These are phyloP conservation scores for Lodderomyces theae DNA, from an alignment of 1,139 yeast genomes.

Conservation along the genomic window DNA sequence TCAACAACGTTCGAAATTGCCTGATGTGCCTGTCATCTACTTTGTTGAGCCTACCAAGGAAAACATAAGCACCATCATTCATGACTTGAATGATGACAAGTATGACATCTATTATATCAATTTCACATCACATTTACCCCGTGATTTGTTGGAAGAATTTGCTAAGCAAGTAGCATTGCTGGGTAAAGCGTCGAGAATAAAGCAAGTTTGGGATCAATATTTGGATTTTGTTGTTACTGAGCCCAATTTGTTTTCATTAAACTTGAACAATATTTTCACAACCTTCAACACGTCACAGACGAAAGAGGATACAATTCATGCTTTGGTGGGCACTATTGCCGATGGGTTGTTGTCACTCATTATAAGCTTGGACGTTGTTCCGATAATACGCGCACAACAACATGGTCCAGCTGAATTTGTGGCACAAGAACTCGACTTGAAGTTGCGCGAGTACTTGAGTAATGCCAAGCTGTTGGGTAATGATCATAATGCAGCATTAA, in stretches of 20 bases:
- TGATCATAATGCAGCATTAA: constrained; percentile 36
- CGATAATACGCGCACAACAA: constrained; percentile 85
- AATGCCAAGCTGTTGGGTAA: constrained; percentile 47
- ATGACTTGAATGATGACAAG: constrained; percentile 69
- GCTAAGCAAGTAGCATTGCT: constrained; percentile 77
- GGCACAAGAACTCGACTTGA: constrained; percentile 80
- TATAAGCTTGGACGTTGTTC: constrained; percentile 74
- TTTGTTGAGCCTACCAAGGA: constrained; percentile 84
- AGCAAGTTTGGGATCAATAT: constrained; percentile 92
- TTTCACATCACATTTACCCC: constrained; percentile 74
- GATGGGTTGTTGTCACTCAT: constrained; percentile 77
- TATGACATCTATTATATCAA: constrained; percentile 82
- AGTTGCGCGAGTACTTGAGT: constrained; percentile 77
- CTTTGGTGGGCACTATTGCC: constrained; percentile 66
- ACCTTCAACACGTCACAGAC: constrained; percentile 68
- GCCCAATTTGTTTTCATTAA: constrained; percentile 83
- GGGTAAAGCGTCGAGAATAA: constrained; percentile 66
- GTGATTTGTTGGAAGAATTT: constrained; percentile 81
- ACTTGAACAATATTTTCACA: constrained; percentile 62
- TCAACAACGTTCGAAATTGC: constrained; percentile 70
- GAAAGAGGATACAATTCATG: constrained; percentile 71
- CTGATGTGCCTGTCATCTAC: constrained; percentile 93
- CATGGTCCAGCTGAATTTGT: constrained; percentile 96
- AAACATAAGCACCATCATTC: constrained; percentile 64
- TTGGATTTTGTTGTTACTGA: constrained; percentile 90